phyloP scores from a whole-genome alignment of 2,329 filamentous ascomycete species.

The Penicillium sp. region DNA sequence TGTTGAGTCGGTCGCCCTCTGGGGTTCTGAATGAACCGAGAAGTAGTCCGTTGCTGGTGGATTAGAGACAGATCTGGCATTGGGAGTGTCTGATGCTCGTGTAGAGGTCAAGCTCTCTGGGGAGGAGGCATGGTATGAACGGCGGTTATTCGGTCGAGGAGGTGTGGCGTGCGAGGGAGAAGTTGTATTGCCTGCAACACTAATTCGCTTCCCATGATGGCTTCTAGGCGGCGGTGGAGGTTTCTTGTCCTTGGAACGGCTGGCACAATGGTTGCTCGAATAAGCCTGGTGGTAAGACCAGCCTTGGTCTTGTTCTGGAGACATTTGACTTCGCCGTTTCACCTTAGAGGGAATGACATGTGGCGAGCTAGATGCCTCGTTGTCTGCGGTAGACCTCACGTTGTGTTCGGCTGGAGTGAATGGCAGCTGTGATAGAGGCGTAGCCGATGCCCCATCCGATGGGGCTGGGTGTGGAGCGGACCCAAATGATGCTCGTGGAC shows the following conservation, averaged over 20 bases:
- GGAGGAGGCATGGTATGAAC: conserved; percentile 26
- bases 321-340: conserved; percentile 57
- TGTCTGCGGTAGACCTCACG: conserved; percentile 4
- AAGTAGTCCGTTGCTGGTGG: conserved; percentile 34
- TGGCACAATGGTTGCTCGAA: no score
- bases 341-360: conserved; percentile 1
- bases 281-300: no score
- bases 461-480: conserved; percentile 25
- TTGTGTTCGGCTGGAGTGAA: conserved; percentile 8
- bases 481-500: conserved; percentile 12
- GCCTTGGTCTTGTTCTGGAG: conserved; percentile 54
- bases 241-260: conserved; percentile 56
- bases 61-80: conserved; percentile 39
- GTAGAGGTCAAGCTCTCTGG: conserved; percentile 22
- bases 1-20: conserved; percentile 10
- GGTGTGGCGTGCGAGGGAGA: conserved; percentile 24
- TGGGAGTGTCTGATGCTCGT: conserved; percentile 11
- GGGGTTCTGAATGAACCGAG: conserved; percentile 13
- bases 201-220: conserved; percentile 74
- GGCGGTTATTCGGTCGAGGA: conserved; percentile 25
- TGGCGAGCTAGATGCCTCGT: background rate
- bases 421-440: conserved; percentile 5
- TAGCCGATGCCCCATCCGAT: conserved; percentile 22
- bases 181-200: conserved; percentile 34
- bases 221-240: conserved; percentile 71